Evolutionary conservation across 352 stramenopile species (phyloP).

Genomic region (Globisporangium takayamanum): DNA sequence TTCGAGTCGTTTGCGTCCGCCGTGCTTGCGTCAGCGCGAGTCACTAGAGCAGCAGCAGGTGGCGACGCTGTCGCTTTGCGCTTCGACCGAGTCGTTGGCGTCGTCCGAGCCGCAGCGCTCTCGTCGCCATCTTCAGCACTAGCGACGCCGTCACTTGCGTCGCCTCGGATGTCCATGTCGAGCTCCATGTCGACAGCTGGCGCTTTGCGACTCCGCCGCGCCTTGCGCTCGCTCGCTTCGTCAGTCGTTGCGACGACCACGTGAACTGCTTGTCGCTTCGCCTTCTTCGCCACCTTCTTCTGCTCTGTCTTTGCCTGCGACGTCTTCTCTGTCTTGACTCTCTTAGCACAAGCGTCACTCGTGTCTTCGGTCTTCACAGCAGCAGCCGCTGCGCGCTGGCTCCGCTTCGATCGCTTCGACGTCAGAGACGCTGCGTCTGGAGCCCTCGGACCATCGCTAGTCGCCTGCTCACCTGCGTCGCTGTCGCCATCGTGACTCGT

Average conservation of each 20-base stretch:
- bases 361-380: not conserved
- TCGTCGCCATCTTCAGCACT: slow-evolving; percentile 10
- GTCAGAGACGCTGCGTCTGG: no score
- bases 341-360: not conserved
- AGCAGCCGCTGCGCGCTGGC: not conserved
- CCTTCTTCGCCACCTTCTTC: slow-evolving; percentile 4
- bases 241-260: slow-evolving; percentile 44
- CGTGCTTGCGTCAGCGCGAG: not conserved
- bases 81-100: not conserved
- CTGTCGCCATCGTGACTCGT: no score
- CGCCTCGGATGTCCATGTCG: slow-evolving; percentile 41
- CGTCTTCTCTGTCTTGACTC: not conserved
- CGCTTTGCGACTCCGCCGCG: slow-evolving; percentile 19
- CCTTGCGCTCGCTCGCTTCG: slow-evolving; percentile 41
- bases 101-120: not conserved
- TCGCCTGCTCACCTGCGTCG: no score
- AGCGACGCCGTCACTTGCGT: slow-evolving; percentile 1
- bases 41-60: not conserved
- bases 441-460: no score
- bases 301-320: slow-evolving; percentile 4
- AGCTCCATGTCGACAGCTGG: slow-evolving; percentile 46
- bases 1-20: not conserved
- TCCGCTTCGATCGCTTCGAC: no score
- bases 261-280: slow-evolving; percentile 18
- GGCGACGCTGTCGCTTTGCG: not conserved